A percentile compares a stretch with the other conserved stretches of the same genome.
Conservation (phyloP, 1,284 basidiomycete genomes). For the Ceratorhiza oryzae-sativae region DNA sequence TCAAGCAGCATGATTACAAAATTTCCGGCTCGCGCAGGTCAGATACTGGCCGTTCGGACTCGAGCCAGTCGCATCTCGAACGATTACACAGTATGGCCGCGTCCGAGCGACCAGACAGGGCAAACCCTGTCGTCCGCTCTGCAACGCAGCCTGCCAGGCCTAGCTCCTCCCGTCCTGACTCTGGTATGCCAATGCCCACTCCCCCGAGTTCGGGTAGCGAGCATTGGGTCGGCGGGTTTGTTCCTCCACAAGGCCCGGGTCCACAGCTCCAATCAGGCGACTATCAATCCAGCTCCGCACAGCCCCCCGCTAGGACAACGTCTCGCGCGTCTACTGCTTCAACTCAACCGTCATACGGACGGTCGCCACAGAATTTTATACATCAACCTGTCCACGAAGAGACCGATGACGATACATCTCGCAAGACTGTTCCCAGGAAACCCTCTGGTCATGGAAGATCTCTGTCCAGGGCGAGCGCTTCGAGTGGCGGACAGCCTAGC, state of each 20-base stretch:
- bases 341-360: constrained; percentile 9
- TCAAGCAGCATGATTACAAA: constrained; percentile 82
- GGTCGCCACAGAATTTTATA: constrained; percentile 14
- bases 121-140: constrained; percentile 13
- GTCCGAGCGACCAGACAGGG: constrained; percentile 31
- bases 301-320: constrained; percentile 13
- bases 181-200: constrained; percentile 7
- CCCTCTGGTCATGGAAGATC: constrained; percentile 12
- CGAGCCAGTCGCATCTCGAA: background rate
- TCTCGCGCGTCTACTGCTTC: constrained; percentile 28
- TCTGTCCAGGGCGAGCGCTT: constrained; percentile 10
- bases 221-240: constrained; percentile 27
- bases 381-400: constrained; percentile 32
- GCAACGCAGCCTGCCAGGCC: constrained; percentile 19
- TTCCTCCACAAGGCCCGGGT: constrained; percentile 6
- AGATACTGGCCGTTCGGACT: background rate
- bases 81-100: constrained; percentile 16
- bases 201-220: constrained; percentile 6
- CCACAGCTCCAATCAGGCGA: background rate
- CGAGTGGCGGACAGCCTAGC: background rate
- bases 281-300: constrained; percentile 30
- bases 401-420: constrained; percentile 25
- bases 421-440: constrained; percentile 16
- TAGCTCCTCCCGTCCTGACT: constrained; percentile 11
- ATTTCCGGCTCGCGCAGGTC: constrained; percentile 14